These are phyloP conservation scores for Mycena amicta DNA, from an alignment of 768 basidiomycete genomes.

Conservation along the genomic window DNA sequence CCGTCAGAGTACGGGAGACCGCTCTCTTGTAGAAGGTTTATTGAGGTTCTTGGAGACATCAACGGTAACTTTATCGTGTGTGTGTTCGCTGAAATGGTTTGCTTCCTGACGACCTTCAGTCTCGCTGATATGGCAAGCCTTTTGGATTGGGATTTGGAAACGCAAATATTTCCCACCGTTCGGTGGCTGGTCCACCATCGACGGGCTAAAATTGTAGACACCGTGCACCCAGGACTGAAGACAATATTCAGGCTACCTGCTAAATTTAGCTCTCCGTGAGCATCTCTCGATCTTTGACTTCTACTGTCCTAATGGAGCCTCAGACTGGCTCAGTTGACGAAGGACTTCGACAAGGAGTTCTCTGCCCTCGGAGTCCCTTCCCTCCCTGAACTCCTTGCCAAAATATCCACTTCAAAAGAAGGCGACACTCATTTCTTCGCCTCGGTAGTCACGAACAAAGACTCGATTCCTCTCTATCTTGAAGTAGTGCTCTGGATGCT, in stretches of 20 bases:
- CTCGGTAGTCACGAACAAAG: constrained; percentile 71
- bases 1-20: constrained; percentile 64
- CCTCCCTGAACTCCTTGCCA: constrained; percentile 70
- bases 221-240: constrained; percentile 76
- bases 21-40: constrained; percentile 68
- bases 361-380: constrained; percentile 61
- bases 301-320: no score
- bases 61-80: constrained; percentile 77
- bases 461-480: constrained; percentile 69
- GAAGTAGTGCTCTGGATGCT: constrained; percentile 92
- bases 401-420: constrained; percentile 66
- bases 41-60: constrained; percentile 76
- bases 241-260: constrained; percentile 80
- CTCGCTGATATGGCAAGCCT: constrained; percentile 79
- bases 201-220: constrained; percentile 87
- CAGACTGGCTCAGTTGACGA: constrained; percentile 56
- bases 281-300: no score
- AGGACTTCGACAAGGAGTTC: constrained; percentile 67
- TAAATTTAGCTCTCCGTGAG: constrained; percentile 63
- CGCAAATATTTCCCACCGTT: constrained; percentile 87
- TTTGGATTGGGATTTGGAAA: constrained; percentile 81
- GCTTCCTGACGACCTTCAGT: constrained; percentile 36
- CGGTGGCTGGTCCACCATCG: constrained; percentile 90
- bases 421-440: constrained; percentile 78
- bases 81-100: constrained; percentile 16